phyloP scores from a whole-genome alignment of 2,329 filamentous ascomycete genomes.

The Paecilomyces formosus region DNA sequence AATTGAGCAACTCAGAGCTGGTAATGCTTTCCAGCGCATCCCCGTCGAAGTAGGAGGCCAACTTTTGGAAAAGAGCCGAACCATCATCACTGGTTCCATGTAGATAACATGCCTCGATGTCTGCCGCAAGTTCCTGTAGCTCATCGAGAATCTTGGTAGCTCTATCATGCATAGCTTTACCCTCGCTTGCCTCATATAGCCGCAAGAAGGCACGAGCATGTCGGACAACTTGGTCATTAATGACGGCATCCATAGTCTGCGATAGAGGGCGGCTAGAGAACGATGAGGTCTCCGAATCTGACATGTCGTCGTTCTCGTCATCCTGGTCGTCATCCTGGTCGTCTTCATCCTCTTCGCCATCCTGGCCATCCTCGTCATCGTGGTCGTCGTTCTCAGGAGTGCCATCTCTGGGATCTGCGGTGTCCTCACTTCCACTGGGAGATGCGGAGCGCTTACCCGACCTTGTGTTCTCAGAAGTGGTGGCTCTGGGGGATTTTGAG shows the following conservation, averaged over 20 bases:
- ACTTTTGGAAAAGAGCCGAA: slow-evolving; percentile 59
- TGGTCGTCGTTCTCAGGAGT: slow-evolving; percentile 27
- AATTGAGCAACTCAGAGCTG: slow-evolving; percentile 87
- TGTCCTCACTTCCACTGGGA: slow-evolving; percentile 5
- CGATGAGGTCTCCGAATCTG: slow-evolving; percentile 61
- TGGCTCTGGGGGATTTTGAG: slow-evolving; percentile 8
- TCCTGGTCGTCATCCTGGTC: slow-evolving; percentile 41
- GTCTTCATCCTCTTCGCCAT: slow-evolving; percentile 24
- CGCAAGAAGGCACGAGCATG: slow-evolving; percentile 79
- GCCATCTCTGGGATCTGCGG: slow-evolving; percentile 13
- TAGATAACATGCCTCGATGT: slow-evolving; percentile 67
- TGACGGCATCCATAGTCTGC: slow-evolving; percentile 38
- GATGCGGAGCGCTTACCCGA: slow-evolving; percentile 7
- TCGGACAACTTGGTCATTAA: slow-evolving; percentile 65
- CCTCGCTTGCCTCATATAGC: slow-evolving; percentile 69
- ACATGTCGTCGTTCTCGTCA: slow-evolving; percentile 45
- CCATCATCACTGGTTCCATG: slow-evolving; percentile 41
- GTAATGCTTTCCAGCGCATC: slow-evolving; percentile 90
- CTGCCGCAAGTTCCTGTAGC: slow-evolving; percentile 61
- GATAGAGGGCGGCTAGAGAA: slow-evolving; percentile 34
- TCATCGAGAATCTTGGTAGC: slow-evolving; percentile 67
- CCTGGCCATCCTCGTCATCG: slow-evolving; percentile 22
- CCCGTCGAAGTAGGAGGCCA: slow-evolving; percentile 80
- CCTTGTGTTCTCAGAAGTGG: slow-evolving; percentile 12
- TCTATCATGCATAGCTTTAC: slow-evolving; percentile 68